Base-by-base conservation (phyloP, 495 filamentous ascomycete species). In the Aspergillus funiculosus region DNA sequence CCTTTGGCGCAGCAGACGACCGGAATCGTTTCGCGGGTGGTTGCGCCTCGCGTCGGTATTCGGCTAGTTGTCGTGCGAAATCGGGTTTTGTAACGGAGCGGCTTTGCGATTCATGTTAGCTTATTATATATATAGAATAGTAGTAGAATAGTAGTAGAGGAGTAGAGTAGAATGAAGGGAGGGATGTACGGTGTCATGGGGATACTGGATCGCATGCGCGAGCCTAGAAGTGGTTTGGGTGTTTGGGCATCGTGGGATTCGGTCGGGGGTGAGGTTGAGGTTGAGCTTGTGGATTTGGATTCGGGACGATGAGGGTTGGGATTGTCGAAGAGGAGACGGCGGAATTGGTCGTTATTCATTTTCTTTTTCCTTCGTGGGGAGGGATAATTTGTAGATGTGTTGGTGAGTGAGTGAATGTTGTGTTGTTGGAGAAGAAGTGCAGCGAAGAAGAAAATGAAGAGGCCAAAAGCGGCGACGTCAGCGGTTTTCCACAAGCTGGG, bases 341-440 rank as follows among this genome's bases (percentile, higher is more conserved):
- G 89, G 60, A 98, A 98, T 60, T 98, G 87, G 13, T 86, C 77
- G 77, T 97, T 96, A 62, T 98, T 95, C 92, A 98, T 98, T n/a
- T n/a, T n/a, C n/a, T n/a, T n/a, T n/a, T n/a, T n/a, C n/a, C n/a
- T n/a, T n/a, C n/a, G n/a, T n/a, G n/a, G n/a, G n/a, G n/a, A n/a
- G n/a, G n/a, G n/a, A n/a, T n/a, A n/a, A n/a, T n/a, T n/a, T n/a
- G n/a, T n/a, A n/a, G n/a, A n/a, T n/a, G n/a, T n/a, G n/a, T n/a
- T n/a, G 45, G 32, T 52, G 46, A 39, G 30, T 53, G 11, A 22
- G 2, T 4, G 35, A 45, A 30, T 39, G n/a, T n/a, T n/a, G n/a
- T n/a, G n/a, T 31, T 8, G 32, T 36, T 6, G 32, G 8, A 14
- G 13, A 8, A 14, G 8, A 8, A 15, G 38, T 3, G 7, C 15